Evolutionary conservation across 2,329 filamentous ascomycete genomes (phyloP), one percentile per base, ranked within the genome.

Genomic region (Clonostachys chloroleuca): DNA sequence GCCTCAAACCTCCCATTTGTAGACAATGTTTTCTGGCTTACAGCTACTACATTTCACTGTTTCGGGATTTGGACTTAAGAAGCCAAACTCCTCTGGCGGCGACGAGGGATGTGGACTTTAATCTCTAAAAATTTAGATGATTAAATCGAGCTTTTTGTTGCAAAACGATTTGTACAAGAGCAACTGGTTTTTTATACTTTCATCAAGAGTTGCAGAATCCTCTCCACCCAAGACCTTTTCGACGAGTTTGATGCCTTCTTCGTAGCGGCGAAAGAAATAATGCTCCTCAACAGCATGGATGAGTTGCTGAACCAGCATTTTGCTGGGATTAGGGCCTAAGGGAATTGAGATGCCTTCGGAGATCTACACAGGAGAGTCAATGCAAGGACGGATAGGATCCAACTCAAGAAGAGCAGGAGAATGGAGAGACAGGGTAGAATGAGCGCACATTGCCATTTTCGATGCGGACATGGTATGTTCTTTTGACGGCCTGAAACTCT

Each of bases 251-350:
- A 67, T 62, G 3, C 70, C 76, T 46, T 77, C 69, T 1, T 59
- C 58, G 48, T 70, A 81, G 34, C 70, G 62, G 6, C 67, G 61
- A 52, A 74, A 74, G 57, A 78, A 81, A 54, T 81, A 81, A 41
- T 81, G 64, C 59, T 82, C 78, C 56, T 81, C 78, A 8, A 77
- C 73, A 1, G 78, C 78, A 54, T 81, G 77, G 17, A 80, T 49
- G 10, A 77, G 54, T n/a, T 74, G 68, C 52, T 81, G 76, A 2
- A 68, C 63, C 34, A 72, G 66, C 40, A 68, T 69, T 54, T 81
- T 82, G 34, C 66, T 62, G 5, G 69, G 57, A 5, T 46, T 54
- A 10, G 56, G 51, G 4, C 52, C 52, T 12, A 77, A 52, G 1
- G 77, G 76, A 3, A 78, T 53, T 6, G 56, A 49, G 35, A 78